These are phyloP conservation scores for Funneliformis mosseae DNA, from an alignment of 192 early-diverging fungal genomes.

Conservation along the genomic window DNA sequence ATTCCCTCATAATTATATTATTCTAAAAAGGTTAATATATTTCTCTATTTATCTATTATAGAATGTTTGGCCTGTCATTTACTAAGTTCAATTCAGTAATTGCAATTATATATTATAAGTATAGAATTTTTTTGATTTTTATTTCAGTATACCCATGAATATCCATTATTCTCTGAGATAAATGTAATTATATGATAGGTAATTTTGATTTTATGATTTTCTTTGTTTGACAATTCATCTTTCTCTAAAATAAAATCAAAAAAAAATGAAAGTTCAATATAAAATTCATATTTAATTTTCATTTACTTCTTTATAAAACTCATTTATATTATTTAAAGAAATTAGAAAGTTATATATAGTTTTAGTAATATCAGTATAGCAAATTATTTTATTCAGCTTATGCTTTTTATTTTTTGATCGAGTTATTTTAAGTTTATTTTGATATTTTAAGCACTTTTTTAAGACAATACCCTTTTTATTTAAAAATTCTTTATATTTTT, in stretches of 20 bases:
- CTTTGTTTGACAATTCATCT: neutral
- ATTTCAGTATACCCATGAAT: neutral
- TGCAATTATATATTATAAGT: neutral
- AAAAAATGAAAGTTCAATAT: neutral
- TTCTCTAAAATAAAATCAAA: neutral
- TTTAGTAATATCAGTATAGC: too few relatives aligned
- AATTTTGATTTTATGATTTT: neutral
- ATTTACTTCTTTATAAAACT: neutral
- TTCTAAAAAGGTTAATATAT: neutral
- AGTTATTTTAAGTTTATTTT: too few relatives aligned
- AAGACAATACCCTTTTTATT: too few relatives aligned
- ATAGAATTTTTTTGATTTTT: neutral
- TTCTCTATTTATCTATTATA: neutral
- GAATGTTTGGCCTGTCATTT: neutral
- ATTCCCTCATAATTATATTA: neutral
- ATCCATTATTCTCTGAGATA: neutral
- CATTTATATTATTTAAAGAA: neutral
- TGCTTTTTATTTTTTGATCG: too few relatives aligned
- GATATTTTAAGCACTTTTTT: too few relatives aligned
- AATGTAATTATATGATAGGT: neutral
- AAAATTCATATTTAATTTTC: neutral
- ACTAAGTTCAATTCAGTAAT: neutral
- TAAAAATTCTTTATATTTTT: too few relatives aligned
- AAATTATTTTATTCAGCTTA: too few relatives aligned
- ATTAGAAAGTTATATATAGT: neutral